phyloP scores from a whole-genome alignment of 164 flowering plant species.

The Cinnamomum chago region DNA sequence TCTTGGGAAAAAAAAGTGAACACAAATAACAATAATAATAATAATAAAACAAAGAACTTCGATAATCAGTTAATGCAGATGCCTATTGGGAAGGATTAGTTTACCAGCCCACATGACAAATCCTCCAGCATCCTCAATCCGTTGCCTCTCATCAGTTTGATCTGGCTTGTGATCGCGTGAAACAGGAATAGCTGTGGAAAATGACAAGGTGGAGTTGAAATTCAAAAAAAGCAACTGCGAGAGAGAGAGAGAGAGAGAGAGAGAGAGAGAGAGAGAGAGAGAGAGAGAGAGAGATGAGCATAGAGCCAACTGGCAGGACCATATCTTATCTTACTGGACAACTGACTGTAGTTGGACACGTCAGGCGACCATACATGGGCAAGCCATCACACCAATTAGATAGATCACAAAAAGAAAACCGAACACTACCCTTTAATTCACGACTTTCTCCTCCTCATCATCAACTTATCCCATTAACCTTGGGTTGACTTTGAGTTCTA shows the following conservation, averaged over 20 bases:
- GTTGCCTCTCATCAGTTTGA: conserved; percentile 89
- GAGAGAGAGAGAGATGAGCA: not conserved
- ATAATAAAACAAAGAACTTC: not conserved
- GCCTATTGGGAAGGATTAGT: not conserved
- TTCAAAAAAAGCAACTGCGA: not conserved
- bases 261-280: too few species aligned
- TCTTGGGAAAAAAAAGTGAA: too few species aligned
- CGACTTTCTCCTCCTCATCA: not conserved
- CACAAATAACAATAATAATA: not conserved
- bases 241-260: too few species aligned
- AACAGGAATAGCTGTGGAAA: conserved; percentile 72
- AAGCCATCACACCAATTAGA: not conserved
- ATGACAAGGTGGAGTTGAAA: not conserved
- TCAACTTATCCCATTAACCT: too few species aligned
- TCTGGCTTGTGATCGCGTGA: conserved; percentile 99
- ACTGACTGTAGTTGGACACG: not conserved
- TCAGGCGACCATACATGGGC: not conserved
- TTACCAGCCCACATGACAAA: conserved; percentile 99
- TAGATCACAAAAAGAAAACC: not conserved
- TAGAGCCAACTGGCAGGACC: not conserved
- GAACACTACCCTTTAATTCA: not conserved
- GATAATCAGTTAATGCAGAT: not conserved
- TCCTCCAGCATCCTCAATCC: conserved; percentile 98
- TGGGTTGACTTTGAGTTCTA: too few species aligned
- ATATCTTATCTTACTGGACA: not conserved